Percentiles rank a stretch among this genome's conserved stretches.
These are phyloP conservation scores for Trypanosoma boissoni DNA, from an alignment of 208 protist species.

Conservation along the genomic window DNA sequence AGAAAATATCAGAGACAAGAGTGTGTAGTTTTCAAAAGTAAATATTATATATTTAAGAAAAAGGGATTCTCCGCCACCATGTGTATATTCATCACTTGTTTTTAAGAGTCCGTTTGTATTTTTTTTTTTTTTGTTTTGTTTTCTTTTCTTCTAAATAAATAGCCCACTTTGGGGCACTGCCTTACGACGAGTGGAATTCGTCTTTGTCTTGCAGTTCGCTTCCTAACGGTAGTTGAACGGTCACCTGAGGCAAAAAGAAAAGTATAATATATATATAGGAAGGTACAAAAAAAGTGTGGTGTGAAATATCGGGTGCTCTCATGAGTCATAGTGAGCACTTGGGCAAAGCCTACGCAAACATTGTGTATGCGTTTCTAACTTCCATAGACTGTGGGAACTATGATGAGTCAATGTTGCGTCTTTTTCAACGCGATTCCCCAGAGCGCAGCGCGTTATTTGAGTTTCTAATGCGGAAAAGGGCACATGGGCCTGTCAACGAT, in stretches of 20 bases:
- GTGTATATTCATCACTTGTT: neutral
- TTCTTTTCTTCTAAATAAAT: constrained; percentile 1
- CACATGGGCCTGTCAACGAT: neutral
- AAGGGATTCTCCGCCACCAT: too few relatives aligned
- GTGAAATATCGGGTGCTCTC: neutral
- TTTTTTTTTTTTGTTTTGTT: constrained; percentile 5
- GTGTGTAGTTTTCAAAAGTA: too few relatives aligned
- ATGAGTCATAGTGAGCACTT: constrained; percentile 22
- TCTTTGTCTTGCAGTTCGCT: neutral
- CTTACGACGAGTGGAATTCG: too few relatives aligned
- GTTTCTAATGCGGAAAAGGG: constrained; percentile 23
- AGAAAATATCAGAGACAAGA: too few relatives aligned
- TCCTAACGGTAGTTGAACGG: neutral
- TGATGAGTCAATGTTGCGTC: constrained; percentile 5
- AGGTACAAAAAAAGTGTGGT: neutral
- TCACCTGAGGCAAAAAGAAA: neutral
- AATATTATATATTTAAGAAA: too few relatives aligned
- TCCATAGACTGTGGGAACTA: constrained; percentile 6
- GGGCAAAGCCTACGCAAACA: constrained; percentile 29
- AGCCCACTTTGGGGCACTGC: too few relatives aligned
- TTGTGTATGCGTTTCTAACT: constrained; percentile 25
- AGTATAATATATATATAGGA: neutral
- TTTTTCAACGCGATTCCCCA: constrained; percentile 10
- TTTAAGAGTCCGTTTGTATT: neutral
- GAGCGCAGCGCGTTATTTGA: constrained; percentile 17